Percentiles rank a stretch among this genome's conserved stretches.
These are phyloP conservation scores for Dispira simplex DNA, from an alignment of 192 early-diverging fungal species.

Conservation along the genomic window DNA sequence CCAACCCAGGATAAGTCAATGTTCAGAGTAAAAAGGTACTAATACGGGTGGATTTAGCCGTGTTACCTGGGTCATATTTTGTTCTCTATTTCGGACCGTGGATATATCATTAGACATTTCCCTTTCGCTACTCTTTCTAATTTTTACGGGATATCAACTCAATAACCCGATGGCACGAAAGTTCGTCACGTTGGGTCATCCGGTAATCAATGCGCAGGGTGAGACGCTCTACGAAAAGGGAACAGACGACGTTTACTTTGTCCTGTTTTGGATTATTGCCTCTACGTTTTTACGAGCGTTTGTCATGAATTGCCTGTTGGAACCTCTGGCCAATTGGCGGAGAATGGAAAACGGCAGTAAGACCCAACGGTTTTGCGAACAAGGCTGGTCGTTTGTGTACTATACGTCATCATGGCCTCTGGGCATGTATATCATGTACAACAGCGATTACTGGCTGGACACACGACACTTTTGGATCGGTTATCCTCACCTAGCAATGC, in stretches of 20 bases:
- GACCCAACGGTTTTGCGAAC: slow-evolving; percentile 45
- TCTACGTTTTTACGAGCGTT: slow-evolving; percentile 43
- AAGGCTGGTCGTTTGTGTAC: slow-evolving; percentile 51
- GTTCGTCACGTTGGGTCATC: background rate
- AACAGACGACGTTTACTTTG: slow-evolving; percentile 37
- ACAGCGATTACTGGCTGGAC: slow-evolving; percentile 55
- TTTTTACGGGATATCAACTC: background rate
- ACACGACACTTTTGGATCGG: slow-evolving; percentile 48
- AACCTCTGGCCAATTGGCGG: slow-evolving; percentile 22
- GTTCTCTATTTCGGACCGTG: no score
- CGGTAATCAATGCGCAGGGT: background rate
- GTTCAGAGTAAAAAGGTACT: no score
- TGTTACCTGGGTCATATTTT: no score
- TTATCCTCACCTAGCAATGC: slow-evolving; percentile 46
- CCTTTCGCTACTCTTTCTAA: background rate
- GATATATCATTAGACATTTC: background rate
- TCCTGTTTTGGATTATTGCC: slow-evolving; percentile 44
- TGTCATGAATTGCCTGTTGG: slow-evolving; percentile 33
- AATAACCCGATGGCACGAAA: background rate
- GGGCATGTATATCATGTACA: slow-evolving; percentile 52
- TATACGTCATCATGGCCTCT: slow-evolving; percentile 40
- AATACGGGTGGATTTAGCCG: no score
- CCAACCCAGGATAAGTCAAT: no score
- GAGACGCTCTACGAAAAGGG: slow-evolving; percentile 28
- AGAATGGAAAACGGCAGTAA: slow-evolving; percentile 18